Evolutionary conservation across 1,284 basidiomycete genomes (phyloP).

Genomic region (Exobasidium cylindrosporum): DNA sequence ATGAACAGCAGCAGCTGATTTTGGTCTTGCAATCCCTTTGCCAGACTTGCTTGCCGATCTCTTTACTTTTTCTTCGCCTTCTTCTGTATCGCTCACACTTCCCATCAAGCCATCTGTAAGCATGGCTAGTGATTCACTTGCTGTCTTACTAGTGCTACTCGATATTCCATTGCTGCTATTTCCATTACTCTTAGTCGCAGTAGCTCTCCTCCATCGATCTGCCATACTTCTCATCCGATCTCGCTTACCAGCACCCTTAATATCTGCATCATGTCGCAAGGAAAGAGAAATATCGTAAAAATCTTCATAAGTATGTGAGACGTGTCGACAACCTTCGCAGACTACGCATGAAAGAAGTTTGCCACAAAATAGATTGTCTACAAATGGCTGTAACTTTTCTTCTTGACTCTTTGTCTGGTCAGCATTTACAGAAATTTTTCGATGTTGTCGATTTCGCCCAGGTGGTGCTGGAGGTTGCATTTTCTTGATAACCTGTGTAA

Average conservation of each 20-base stretch:
- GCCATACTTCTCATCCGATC: constrained; percentile 16
- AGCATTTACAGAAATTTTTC: background rate
- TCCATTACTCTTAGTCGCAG: background rate
- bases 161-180: background rate
- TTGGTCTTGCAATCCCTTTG: background rate
- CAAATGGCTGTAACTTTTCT: constrained; percentile 67
- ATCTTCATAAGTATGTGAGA: constrained; percentile 86
- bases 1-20: background rate
- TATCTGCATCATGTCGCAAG: constrained; percentile 10
- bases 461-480: constrained; percentile 2
- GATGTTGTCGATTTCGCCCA: background rate
- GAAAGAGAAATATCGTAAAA: constrained; percentile 72
- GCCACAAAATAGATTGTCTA: constrained; percentile 85
- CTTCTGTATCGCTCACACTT: constrained; percentile 6
- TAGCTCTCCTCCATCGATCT: constrained; percentile 12
- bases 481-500: constrained; percentile 1
- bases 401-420: constrained; percentile 47
- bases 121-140: constrained; percentile 1
- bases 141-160: background rate
- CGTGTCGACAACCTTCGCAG: constrained; percentile 82
- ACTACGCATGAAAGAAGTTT: constrained; percentile 82
- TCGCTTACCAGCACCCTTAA: constrained; percentile 10
- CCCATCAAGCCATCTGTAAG: background rate
- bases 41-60: background rate
- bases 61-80: background rate